Base-by-base conservation (phyloP, 768 basidiomycete genomes). In the Myochromella boudieri region DNA sequence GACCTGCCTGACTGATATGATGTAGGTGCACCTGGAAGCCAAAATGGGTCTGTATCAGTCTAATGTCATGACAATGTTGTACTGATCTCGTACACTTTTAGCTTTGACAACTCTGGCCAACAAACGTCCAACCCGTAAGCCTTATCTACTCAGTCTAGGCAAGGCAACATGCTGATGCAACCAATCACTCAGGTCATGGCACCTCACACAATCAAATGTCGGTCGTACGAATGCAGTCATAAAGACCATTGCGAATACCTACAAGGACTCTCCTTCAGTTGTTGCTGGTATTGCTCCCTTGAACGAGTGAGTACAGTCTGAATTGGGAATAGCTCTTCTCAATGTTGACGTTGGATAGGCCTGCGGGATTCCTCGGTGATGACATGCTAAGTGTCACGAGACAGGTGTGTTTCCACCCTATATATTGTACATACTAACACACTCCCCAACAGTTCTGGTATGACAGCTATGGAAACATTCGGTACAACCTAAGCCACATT, bases 41-140 rank as follows among this genome's bases (percentile, higher is more conserved):
- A 93, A 65, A 90, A 91, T 53, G 87, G 82, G 86, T 85, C 46
- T 37, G 75, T 64, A 25, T 15, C 9, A 22, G 8, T 28, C 6
- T 42, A 18, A 38, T 46, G 3, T n/a, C 36, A 20, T 14, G 26
- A 25, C 34, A 37, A 20, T 42, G 26, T 45, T 21, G n/a, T n/a
- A 43, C 36, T 25, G 29, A 32, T 21, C 44, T 44, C 48, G 48
- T 47, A 18, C 14, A 39, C 41, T 43, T 42, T 44, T 57, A 88
- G 89, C 17, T 92, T 80, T 57, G 90, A 92, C 57, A 92, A 92
- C 57, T 91, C 88, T 37, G 90, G 90, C 15, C 85, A 83, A 40
- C 78, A 65, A 48, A 61, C 81, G 50, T 46, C 71, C 8, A 78
- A 63, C 53, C 89, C 90, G 63, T 77, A 47, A 54, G 74, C 65